These are phyloP conservation scores for Lithocarpus polystachyus DNA, from an alignment of 306 rosid species.

Conservation along the genomic window DNA sequence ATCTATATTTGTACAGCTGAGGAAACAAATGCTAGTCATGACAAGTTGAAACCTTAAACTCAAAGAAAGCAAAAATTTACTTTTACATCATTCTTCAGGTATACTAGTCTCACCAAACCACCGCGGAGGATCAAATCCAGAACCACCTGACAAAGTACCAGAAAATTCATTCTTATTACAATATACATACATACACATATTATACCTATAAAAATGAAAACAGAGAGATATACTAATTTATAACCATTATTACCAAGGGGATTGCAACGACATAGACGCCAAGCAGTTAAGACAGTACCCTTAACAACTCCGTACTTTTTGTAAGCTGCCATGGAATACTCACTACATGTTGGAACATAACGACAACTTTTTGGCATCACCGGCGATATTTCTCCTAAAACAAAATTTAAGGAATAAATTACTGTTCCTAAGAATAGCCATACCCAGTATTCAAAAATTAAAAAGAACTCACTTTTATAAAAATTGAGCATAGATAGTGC, in stretches of 20 bases:
- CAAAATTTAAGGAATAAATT: background rate
- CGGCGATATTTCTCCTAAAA: slow-evolving; percentile 85
- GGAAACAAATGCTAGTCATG: slow-evolving; percentile 3
- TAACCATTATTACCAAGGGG: slow-evolving; percentile 65
- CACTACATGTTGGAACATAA: slow-evolving; percentile 81
- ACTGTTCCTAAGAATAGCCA: background rate
- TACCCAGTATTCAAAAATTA: background rate
- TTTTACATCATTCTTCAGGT: slow-evolving; percentile 38
- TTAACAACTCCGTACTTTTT: slow-evolving; percentile 73
- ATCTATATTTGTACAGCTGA: background rate
- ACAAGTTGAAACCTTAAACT: background rate
- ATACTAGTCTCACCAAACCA: slow-evolving; percentile 66
- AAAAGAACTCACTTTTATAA: slow-evolving; percentile 56
- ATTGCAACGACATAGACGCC: slow-evolving; percentile 92
- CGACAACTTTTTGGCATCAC: slow-evolving; percentile 80
- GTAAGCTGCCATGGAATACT: slow-evolving; percentile 96
- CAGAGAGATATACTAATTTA: background rate
- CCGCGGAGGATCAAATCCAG: slow-evolving; percentile 88
- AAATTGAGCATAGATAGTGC: slow-evolving; percentile 64
- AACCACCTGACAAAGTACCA: slow-evolving; percentile 49
- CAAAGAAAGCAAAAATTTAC: background rate
- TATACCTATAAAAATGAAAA: background rate
- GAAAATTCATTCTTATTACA: background rate
- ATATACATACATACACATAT: too few relatives aligned
- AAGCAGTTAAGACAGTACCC: slow-evolving; percentile 74